phyloP scores from a whole-genome alignment of 192 early-diverging fungal species.

The Mortierella antarctica region DNA sequence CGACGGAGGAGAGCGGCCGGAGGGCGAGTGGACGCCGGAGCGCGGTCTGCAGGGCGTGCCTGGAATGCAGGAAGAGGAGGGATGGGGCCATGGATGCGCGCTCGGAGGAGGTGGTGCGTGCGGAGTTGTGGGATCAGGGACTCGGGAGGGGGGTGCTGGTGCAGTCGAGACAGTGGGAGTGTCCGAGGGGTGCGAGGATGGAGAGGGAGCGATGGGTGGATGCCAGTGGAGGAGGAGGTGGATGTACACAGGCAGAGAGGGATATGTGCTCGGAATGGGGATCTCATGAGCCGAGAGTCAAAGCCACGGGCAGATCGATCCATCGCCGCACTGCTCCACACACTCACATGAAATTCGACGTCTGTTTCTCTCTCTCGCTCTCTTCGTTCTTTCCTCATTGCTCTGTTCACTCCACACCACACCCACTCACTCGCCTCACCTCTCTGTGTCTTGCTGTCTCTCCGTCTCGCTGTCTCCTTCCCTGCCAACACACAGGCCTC shows the following conservation, averaged over 20 bases:
- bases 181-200: too few relatives aligned
- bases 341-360: constrained; percentile 4
- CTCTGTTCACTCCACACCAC: not conserved
- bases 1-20: constrained; percentile 3
- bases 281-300: too few relatives aligned
- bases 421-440: not conserved
- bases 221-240: too few relatives aligned
- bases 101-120: not conserved
- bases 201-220: too few relatives aligned
- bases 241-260: too few relatives aligned
- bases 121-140: not conserved
- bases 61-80: constrained; percentile 6
- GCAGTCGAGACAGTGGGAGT: too few relatives aligned
- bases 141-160: not conserved
- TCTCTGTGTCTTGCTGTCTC: not conserved
- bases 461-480: not conserved
- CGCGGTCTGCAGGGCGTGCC: constrained; percentile 1
- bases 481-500: not conserved
- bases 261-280: too few relatives aligned
- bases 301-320: too few relatives aligned
- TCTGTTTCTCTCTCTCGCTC: not conserved
- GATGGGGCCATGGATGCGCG: not conserved
- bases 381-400: not conserved
- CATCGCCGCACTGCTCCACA: not conserved
- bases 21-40: not conserved